Conservation (phyloP, 2,329 filamentous ascomycete species). For the Zymoseptoria passerinii region DNA sequence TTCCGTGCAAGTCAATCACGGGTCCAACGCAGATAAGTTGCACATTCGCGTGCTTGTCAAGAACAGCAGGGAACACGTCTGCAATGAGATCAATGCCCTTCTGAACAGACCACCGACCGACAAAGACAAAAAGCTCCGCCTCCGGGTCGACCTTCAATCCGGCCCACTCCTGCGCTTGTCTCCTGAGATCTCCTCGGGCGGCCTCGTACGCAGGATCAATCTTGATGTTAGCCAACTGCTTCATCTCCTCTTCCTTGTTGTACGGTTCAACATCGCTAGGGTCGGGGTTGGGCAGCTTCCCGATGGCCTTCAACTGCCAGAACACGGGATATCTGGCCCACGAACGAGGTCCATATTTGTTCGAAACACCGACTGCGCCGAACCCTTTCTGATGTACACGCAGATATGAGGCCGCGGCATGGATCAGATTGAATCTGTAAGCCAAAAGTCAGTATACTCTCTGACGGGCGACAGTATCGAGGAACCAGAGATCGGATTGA, state of each 20-base stretch:
- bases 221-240: constrained; percentile 38
- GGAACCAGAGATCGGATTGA: no score
- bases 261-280: constrained; percentile 54
- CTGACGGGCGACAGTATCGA: not conserved
- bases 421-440: constrained; percentile 50
- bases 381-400: constrained; percentile 57
- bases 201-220: constrained; percentile 48
- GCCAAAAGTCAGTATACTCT: not conserved
- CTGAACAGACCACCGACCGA: constrained; percentile 57
- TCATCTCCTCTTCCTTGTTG: constrained; percentile 37
- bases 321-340: constrained; percentile 58
- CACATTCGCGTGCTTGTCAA: constrained; percentile 49
- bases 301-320: constrained; percentile 54
- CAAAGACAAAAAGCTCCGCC: constrained; percentile 57
- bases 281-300: constrained; percentile 54
- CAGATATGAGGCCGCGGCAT: constrained; percentile 51
- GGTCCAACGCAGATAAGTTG: constrained; percentile 56
- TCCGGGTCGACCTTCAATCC: constrained; percentile 50
- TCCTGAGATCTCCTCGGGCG: constrained; percentile 43
- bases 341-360: constrained; percentile 56
- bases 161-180: constrained; percentile 59
- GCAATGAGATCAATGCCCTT: constrained; percentile 59
- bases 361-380: constrained; percentile 56
- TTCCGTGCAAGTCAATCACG: constrained; percentile 57
- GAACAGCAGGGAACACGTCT: constrained; percentile 53